These are phyloP conservation scores for Pseudopyricularia javanii DNA, from an alignment of 2,329 filamentous ascomycete genomes.

Conservation along the genomic window DNA sequence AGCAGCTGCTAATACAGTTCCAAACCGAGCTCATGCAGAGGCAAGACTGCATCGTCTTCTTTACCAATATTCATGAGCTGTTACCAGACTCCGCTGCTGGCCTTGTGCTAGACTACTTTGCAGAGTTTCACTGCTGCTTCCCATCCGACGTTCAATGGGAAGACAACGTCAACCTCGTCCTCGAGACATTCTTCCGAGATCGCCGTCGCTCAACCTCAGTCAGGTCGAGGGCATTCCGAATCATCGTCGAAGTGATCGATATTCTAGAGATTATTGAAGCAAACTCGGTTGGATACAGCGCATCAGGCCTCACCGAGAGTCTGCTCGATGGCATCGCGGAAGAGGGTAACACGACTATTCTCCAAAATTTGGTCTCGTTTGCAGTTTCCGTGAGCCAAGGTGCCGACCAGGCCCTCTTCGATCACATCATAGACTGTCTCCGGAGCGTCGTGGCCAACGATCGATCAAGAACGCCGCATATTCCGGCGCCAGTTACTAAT, in stretches of 20 bases:
- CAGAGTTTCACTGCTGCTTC: conserved; percentile 57
- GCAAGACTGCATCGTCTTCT: conserved; percentile 54
- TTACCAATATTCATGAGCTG: conserved; percentile 46
- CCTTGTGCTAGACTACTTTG: conserved; percentile 54
- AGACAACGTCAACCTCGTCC: conserved; percentile 45
- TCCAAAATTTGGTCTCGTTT: conserved; percentile 53
- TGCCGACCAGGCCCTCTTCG: conserved; percentile 45
- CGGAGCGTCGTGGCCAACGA: conserved; percentile 36
- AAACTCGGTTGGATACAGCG: conserved; percentile 42
- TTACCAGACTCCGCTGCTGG: conserved; percentile 53
- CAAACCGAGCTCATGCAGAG: conserved; percentile 47
- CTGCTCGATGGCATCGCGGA: conserved; percentile 48
- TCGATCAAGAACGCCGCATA: conserved; percentile 26
- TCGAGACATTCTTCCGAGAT: conserved; percentile 53
- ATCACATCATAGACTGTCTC: conserved; percentile 41
- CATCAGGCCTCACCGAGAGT: conserved; percentile 46
- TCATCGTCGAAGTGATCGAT: conserved; percentile 46
- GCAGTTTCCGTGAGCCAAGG: conserved; percentile 52
- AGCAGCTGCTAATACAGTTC: conserved; percentile 32
- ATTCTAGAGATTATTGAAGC: conserved; percentile 46
- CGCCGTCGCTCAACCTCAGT: conserved; percentile 46
- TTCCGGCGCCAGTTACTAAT: conserved; percentile 15
- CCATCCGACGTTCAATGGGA: conserved; percentile 61
- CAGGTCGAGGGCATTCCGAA: conserved; percentile 48
- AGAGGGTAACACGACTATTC: conserved; percentile 52